A percentile compares a stretch with the other conserved stretches of the same genome.
phyloP scores from a whole-genome alignment of 768 basidiomycete genomes.

The Tricholoma saponaceum region DNA sequence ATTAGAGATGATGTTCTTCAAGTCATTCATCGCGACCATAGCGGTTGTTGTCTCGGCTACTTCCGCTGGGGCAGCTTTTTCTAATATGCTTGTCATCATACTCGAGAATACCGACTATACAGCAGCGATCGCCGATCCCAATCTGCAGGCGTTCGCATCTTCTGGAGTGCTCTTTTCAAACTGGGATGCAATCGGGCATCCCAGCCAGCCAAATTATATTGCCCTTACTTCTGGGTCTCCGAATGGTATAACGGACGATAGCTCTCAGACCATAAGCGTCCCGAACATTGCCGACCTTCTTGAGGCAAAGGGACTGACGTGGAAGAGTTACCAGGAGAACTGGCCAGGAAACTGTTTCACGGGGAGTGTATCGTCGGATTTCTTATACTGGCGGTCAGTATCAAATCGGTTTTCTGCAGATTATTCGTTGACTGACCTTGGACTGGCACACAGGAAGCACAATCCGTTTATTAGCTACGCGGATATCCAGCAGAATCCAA shows the following conservation, averaged over 20 bases:
- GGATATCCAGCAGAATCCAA: neutral
- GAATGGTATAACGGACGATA: constrained; percentile 1
- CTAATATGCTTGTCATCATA: constrained; percentile 14
- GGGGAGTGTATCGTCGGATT: too few species aligned
- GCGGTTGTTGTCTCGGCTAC: neutral
- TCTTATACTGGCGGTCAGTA: neutral
- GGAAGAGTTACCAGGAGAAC: constrained; percentile 8
- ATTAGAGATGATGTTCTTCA: neutral
- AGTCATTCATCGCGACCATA: neutral
- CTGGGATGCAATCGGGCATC: constrained; percentile 2
- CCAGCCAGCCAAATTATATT: constrained; percentile 8
- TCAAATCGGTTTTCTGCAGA: neutral
- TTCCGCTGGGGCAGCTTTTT: neutral
- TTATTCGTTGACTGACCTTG: neutral
- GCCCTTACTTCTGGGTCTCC: constrained; percentile 1
- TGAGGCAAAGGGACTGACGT: constrained; percentile 5
- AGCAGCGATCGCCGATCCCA: constrained; percentile 24
- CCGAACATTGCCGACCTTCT: constrained; percentile 4
- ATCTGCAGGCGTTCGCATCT: constrained; percentile 1
- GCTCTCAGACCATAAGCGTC: neutral
- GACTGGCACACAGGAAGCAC: neutral
- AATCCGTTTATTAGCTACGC: neutral
- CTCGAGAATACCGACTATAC: constrained; percentile 28
- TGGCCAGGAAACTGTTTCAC: constrained; percentile 4
- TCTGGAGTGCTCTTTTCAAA: constrained; percentile 6